Percentiles rank a stretch among this genome's conserved stretches.
phyloP scores from a whole-genome alignment of 192 early-diverging fungal species.

The Thoreauomyces humboldtii region DNA sequence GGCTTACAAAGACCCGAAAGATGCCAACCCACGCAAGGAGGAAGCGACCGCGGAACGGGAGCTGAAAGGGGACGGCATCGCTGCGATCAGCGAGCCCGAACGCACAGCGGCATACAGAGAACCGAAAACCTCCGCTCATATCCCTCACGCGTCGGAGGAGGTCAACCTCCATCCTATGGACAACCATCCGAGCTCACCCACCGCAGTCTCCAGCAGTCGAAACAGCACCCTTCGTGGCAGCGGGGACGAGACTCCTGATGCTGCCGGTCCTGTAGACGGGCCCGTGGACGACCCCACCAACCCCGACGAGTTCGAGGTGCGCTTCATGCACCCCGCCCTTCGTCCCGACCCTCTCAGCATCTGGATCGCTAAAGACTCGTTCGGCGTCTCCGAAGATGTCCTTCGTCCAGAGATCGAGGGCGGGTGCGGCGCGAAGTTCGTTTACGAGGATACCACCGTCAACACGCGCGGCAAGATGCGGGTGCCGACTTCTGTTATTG shows the following conservation, averaged over 20 bases:
- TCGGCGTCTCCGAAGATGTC: not conserved
- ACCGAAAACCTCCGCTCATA: no score
- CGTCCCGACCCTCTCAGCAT: not conserved
- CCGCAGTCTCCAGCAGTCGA: not conserved
- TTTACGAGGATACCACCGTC: not conserved
- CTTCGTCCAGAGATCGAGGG: no score
- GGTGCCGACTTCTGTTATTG: not conserved
- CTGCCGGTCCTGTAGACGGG: no score
- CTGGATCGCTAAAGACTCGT: slow-evolving; percentile 5
- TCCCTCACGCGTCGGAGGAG: not conserved
- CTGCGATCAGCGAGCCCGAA: no score
- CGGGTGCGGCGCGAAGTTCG: no score
- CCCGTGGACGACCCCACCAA: not conserved
- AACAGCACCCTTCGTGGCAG: no score
- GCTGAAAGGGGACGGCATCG: no score
- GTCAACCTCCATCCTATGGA: not conserved
- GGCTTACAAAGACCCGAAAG: no score
- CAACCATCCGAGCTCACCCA: not conserved
- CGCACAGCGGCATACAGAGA: no score
- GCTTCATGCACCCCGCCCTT: slow-evolving; percentile 17
- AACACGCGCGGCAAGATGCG: not conserved
- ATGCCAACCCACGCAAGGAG: no score
- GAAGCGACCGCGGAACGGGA: no score
- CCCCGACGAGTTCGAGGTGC: slow-evolving; percentile 8
- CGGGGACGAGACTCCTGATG: no score